Evolutionary conservation across 169 alveolate genomes (phyloP).

Genomic region (Babesia sp.): DNA sequence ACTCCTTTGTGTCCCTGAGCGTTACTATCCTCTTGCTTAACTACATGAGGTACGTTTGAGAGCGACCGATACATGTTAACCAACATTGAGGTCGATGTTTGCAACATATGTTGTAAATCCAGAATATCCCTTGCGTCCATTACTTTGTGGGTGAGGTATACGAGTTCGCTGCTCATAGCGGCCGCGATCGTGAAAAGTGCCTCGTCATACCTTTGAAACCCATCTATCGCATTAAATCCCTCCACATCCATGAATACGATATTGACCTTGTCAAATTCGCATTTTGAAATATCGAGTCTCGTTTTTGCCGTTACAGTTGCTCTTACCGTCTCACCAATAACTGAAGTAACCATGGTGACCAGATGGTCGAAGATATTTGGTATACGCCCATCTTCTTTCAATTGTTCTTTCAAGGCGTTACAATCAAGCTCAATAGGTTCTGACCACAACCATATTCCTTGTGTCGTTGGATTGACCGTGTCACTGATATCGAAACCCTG

Average conservation of each 20-base stretch:
- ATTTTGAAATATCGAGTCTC: conserved; percentile 41
- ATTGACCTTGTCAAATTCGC: conserved; percentile 49
- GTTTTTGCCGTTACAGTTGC: conserved; percentile 41
- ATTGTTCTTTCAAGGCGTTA: conserved; percentile 9
- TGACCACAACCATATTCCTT: conserved; percentile 80
- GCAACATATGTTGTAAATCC: conserved; percentile 65
- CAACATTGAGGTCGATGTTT: conserved; percentile 60
- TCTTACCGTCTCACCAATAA: conserved; percentile 54
- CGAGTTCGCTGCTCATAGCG: conserved; percentile 70
- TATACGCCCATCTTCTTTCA: conserved; percentile 27
- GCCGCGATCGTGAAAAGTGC: conserved; percentile 73
- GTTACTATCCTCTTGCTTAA: background rate
- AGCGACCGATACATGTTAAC: conserved; percentile 27
- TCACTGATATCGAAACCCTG: conserved; percentile 69
- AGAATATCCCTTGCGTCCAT: conserved; percentile 67
- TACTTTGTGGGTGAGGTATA: conserved; percentile 69
- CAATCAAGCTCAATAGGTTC: conserved; percentile 68
- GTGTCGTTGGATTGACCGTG: conserved; percentile 69
- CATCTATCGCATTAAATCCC: conserved; percentile 75
- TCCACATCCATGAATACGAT: conserved; percentile 75
- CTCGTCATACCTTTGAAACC: conserved; percentile 72
- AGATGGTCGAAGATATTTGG: conserved; percentile 48
- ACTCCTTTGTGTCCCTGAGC: background rate
- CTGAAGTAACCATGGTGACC: conserved; percentile 57
- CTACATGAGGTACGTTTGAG: conserved; percentile 8